A percentile compares a stretch with the other conserved stretches of the same genome.
These are phyloP conservation scores for Arthrobotrys conoides DNA, from an alignment of 2,329 filamentous ascomycete genomes.

Conservation along the genomic window DNA sequence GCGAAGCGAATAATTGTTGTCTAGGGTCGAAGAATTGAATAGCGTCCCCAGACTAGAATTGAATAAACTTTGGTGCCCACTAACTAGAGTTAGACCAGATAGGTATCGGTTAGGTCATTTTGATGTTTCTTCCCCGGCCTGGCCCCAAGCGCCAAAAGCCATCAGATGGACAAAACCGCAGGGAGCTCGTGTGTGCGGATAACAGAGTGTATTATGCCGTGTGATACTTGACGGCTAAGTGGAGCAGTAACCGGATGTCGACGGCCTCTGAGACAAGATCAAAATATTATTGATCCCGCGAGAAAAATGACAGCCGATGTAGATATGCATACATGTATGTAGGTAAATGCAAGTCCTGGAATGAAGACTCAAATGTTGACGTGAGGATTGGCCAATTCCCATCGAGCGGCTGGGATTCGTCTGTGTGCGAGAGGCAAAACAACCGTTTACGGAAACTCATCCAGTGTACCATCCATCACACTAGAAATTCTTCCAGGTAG, in stretches of 20 bases:
- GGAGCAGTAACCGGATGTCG: slow-evolving; percentile 45
- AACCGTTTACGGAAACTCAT: slow-evolving; percentile 61
- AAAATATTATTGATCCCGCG: slow-evolving; percentile 18
- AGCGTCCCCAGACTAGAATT: too few relatives aligned
- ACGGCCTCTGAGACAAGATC: slow-evolving; percentile 35
- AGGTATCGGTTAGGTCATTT: slow-evolving; percentile 39
- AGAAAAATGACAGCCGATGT: slow-evolving; percentile 7
- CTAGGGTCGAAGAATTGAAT: slow-evolving; percentile 13
- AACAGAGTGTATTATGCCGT: slow-evolving; percentile 45
- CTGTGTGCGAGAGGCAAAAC: slow-evolving; percentile 54
- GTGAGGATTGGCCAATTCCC: slow-evolving; percentile 51
- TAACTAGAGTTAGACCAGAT: slow-evolving; percentile 34
- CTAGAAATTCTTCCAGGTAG: slow-evolving; percentile 29
- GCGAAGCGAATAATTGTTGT: slow-evolving; percentile 39
- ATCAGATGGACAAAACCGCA: slow-evolving; percentile 57
- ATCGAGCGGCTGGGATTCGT: slow-evolving; percentile 55
- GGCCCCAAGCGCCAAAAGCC: slow-evolving; percentile 44
- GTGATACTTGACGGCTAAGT: slow-evolving; percentile 42
- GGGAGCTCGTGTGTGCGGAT: slow-evolving; percentile 58
- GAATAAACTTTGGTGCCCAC: slow-evolving; percentile 27
- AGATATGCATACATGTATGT: slow-evolving; percentile 33
- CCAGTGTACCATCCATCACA: slow-evolving; percentile 47
- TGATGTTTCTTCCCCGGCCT: slow-evolving; percentile 33
- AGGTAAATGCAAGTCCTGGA: slow-evolving; percentile 32
- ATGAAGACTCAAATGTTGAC: slow-evolving; percentile 30